A percentile compares a stretch with the other conserved stretches of the same genome.
Conservation (phyloP, 352 stramenopile species). For the Phytophthora boehmeriae region DNA sequence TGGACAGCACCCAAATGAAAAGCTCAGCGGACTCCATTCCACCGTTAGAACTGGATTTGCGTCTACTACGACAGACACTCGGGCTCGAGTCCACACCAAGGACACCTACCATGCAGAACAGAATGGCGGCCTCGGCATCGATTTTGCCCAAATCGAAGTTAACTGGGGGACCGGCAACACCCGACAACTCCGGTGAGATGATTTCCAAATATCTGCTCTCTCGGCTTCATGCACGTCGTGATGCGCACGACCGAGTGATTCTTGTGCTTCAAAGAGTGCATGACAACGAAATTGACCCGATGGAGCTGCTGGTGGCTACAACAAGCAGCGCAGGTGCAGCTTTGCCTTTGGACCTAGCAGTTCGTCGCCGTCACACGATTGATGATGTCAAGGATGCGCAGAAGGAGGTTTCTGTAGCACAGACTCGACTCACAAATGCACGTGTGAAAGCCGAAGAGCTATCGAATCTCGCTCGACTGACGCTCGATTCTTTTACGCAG, state of each 20-base stretch:
- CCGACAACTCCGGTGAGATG: constrained; percentile 39
- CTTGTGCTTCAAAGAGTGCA: constrained; percentile 77
- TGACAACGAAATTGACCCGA: constrained; percentile 65
- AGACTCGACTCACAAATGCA: constrained; percentile 76
- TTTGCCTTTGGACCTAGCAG: constrained; percentile 54
- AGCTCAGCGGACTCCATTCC: constrained; percentile 37
- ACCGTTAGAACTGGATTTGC: constrained; percentile 64
- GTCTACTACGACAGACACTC: constrained; percentile 48
- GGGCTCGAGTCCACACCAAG: constrained; percentile 29
- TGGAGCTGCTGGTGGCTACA: constrained; percentile 38
- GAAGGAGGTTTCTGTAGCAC: constrained; percentile 69
- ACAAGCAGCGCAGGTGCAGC: constrained; percentile 9
- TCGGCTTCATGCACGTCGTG: constrained; percentile 66
- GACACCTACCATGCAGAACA: constrained; percentile 10
- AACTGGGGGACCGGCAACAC: constrained; percentile 8
- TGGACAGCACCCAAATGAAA: constrained; percentile 14
- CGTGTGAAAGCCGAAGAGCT: constrained; percentile 74
- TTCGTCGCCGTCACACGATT: constrained; percentile 79
- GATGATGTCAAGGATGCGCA: constrained; percentile 81
- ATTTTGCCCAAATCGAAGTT: constrained; percentile 16
- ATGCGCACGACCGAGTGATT: constrained; percentile 42
- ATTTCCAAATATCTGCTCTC: constrained; percentile 77
- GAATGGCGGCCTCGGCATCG: constrained; percentile 15
- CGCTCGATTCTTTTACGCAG: constrained; percentile 65
- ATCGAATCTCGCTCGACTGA: constrained; percentile 73